These are phyloP conservation scores for Globisporangium cystogenes DNA, from an alignment of 352 stramenopile genomes.

Conservation along the genomic window DNA sequence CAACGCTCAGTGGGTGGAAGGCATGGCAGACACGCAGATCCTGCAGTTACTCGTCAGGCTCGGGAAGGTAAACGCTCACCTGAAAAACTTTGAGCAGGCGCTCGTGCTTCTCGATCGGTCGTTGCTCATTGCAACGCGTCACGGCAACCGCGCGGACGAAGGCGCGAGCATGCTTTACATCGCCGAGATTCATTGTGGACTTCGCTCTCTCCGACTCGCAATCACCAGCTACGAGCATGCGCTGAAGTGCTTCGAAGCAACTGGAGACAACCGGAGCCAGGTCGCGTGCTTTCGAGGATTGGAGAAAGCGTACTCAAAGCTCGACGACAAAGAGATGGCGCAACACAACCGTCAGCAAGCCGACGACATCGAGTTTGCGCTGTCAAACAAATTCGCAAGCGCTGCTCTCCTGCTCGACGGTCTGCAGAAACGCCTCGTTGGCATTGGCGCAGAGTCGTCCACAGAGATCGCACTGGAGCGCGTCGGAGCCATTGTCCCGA, in stretches of 20 bases:
- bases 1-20: slow-evolving; percentile 31
- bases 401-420: slow-evolving; percentile 29
- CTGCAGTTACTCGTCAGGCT: slow-evolving; percentile 31
- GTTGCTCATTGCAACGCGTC: slow-evolving; percentile 27
- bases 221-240: slow-evolving; percentile 55
- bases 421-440: slow-evolving; percentile 54
- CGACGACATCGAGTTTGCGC: slow-evolving; percentile 61
- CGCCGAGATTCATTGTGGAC: slow-evolving; percentile 28
- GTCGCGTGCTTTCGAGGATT: slow-evolving; percentile 52
- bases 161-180: slow-evolving; percentile 24
- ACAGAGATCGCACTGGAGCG: slow-evolving; percentile 56
- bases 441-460: slow-evolving; percentile 54
- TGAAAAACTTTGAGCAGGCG: slow-evolving; percentile 53
- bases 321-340: slow-evolving; percentile 51
- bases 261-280: slow-evolving; percentile 36
- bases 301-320: slow-evolving; percentile 32
- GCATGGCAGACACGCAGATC: slow-evolving; percentile 25
- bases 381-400: slow-evolving; percentile 41
- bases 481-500: slow-evolving; percentile 56
- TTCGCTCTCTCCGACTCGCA: slow-evolving; percentile 36
- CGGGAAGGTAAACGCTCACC: slow-evolving; percentile 22
- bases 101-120: slow-evolving; percentile 40
- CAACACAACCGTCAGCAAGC: slow-evolving; percentile 36
- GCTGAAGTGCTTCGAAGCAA: slow-evolving; percentile 43
- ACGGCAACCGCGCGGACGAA: slow-evolving; percentile 25